Evolutionary conservation across 2,329 filamentous ascomycete genomes (phyloP).

Genomic region (Podosphaera aphanis): DNA sequence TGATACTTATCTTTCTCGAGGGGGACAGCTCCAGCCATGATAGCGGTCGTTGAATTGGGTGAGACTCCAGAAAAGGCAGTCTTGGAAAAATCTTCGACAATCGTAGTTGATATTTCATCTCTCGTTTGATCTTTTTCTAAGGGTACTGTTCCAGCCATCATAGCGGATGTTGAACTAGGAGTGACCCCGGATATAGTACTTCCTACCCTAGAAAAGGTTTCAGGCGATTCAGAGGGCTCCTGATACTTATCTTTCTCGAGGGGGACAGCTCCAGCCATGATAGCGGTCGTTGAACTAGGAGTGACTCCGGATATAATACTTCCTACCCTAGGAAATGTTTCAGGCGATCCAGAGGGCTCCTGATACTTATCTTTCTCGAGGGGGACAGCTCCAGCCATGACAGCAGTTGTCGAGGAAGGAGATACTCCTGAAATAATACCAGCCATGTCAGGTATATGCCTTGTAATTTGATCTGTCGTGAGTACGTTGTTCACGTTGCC

Average conservation of each 20-base stretch:
- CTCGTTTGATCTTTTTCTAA: conserved; percentile 24
- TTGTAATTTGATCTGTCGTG: conserved; percentile 42
- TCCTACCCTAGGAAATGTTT: not conserved
- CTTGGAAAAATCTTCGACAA: too few species aligned
- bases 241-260: conserved; percentile 24
- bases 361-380: conserved; percentile 23
- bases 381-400: conserved; percentile 42
- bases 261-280: conserved; percentile 42
- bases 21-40: conserved; percentile 42
- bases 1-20: conserved; percentile 24
- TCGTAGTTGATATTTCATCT: conserved; percentile 10
- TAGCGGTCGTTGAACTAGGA: conserved; percentile 48
- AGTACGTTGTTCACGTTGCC: conserved; percentile 90
- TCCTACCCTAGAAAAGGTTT: conserved; percentile 24
- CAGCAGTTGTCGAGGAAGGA: conserved; percentile 48
- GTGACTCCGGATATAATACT: conserved; percentile 41
- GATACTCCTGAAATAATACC: conserved; percentile 41
- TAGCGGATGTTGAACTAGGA: conserved; percentile 48
- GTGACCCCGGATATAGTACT: conserved; percentile 41
- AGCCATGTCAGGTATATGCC: conserved; percentile 22
- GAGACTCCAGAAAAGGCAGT: conserved; percentile 45
- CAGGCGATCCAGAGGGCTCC: not conserved
- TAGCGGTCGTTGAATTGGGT: conserved; percentile 48
- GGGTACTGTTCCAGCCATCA: conserved; percentile 42
- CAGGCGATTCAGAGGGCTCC: not conserved